phyloP scores from a whole-genome alignment of 2,329 filamentous ascomycete genomes.

The Venturia oleaginea region DNA sequence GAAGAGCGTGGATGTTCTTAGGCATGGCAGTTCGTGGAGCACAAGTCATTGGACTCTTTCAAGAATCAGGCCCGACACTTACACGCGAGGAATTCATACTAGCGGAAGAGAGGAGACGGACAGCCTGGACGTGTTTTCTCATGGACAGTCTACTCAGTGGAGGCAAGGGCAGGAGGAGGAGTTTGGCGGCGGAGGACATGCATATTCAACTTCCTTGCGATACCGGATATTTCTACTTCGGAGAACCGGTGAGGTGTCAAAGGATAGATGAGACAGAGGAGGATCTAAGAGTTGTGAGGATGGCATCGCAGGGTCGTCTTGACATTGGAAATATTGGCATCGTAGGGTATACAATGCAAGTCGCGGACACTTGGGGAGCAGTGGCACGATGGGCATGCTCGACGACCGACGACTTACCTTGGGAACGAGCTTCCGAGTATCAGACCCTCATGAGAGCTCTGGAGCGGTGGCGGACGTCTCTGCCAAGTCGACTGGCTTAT shows the following conservation, averaged over 20 bases:
- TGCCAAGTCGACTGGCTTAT: constrained; percentile 29
- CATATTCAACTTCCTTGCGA: constrained; percentile 32
- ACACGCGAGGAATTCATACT: constrained; percentile 32
- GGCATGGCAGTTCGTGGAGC: constrained; percentile 33
- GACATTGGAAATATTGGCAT: constrained; percentile 28
- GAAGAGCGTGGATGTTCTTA: constrained; percentile 32
- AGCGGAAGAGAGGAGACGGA: constrained; percentile 31
- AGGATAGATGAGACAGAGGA: constrained; percentile 24
- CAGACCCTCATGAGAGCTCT: constrained; percentile 28
- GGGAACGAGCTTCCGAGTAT: constrained; percentile 28
- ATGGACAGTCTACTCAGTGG: constrained; percentile 34
- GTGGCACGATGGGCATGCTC: constrained; percentile 33
- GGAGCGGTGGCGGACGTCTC: constrained; percentile 26
- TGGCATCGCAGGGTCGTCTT: constrained; percentile 19
- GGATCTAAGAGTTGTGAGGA: neutral
- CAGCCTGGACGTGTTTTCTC: constrained; percentile 34
- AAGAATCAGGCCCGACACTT: constrained; percentile 25
- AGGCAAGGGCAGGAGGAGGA: constrained; percentile 31
- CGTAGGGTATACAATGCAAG: constrained; percentile 31
- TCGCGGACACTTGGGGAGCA: constrained; percentile 33
- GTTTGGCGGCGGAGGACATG: constrained; percentile 28
- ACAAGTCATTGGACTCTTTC: constrained; percentile 32
- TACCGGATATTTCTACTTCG: constrained; percentile 31
- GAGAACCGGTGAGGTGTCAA: constrained; percentile 28
- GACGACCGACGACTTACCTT: constrained; percentile 28